phyloP scores from a whole-genome alignment of 148 eudicot genomes.

The Fagopyrum esculentum region DNA sequence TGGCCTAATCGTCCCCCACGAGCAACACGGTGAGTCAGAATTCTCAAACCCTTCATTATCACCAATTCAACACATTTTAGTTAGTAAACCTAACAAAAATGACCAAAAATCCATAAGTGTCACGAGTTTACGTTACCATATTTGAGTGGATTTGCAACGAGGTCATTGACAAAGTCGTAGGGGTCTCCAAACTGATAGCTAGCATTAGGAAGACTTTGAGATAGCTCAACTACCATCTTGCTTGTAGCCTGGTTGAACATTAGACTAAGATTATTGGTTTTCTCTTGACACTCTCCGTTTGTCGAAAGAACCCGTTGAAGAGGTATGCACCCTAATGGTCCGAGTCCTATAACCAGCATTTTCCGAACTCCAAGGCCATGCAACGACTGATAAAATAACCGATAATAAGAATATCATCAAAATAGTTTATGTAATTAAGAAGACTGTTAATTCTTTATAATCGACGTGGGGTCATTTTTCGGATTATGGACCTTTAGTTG shows the following conservation, averaged over 20 bases:
- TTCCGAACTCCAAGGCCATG: slow-evolving; percentile 67
- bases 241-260: slow-evolving; percentile 46
- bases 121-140: slow-evolving; percentile 35
- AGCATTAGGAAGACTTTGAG: slow-evolving; percentile 50
- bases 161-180: slow-evolving; percentile 67
- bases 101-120: not conserved
- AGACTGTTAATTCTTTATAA: not conserved
- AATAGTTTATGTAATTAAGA: not conserved
- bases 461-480: not conserved
- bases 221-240: slow-evolving; percentile 38
- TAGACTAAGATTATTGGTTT: slow-evolving; percentile 50
- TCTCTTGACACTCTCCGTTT: slow-evolving; percentile 59
- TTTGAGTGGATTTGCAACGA: slow-evolving; percentile 54
- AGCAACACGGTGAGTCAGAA: slow-evolving; percentile 83
- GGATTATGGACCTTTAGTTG: slow-evolving; percentile 46
- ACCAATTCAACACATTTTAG: not conserved
- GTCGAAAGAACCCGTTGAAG: slow-evolving; percentile 70
- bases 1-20: slow-evolving; percentile 70
- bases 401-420: not conserved
- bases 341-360: slow-evolving; percentile 71
- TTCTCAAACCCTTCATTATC: slow-evolving; percentile 49
- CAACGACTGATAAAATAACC: slow-evolving; percentile 28
- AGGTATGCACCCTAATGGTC: slow-evolving; percentile 92
- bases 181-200: slow-evolving; percentile 59
- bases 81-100: not conserved